Evolutionary conservation across 257 asterid genomes (phyloP).

Genomic region (Anisodus acutangulus): DNA sequence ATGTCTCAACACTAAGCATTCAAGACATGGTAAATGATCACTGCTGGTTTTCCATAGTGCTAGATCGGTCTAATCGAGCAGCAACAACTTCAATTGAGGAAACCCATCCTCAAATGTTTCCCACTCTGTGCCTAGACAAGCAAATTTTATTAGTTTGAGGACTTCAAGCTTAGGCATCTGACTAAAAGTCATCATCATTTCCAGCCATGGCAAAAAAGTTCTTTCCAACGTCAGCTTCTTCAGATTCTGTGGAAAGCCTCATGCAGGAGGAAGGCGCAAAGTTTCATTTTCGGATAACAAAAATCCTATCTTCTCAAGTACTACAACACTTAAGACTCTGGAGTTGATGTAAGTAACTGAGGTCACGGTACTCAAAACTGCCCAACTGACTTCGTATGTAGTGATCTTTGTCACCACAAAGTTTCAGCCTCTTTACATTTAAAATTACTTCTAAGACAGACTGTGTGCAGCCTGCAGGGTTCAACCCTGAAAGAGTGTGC

Average conservation of each 20-base stretch:
- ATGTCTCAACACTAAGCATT: neutral
- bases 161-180: neutral
- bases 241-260: neutral
- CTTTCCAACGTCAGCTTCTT: neutral
- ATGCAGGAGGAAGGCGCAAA: neutral
- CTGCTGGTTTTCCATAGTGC: neutral
- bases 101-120: neutral
- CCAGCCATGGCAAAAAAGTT: neutral
- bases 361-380: neutral
- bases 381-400: neutral
- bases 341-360: neutral
- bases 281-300: neutral
- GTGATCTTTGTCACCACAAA: neutral
- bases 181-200: neutral
- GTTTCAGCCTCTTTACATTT: neutral
- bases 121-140: neutral
- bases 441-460: neutral
- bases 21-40: neutral
- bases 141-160: neutral
- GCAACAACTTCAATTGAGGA: neutral
- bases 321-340: neutral
- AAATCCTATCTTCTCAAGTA: neutral
- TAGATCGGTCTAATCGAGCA: neutral
- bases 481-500: neutral
- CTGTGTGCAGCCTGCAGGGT: neutral